Base-by-base conservation (phyloP, 2,329 filamentous ascomycete species). In the Aspergillus novofumigatus region DNA sequence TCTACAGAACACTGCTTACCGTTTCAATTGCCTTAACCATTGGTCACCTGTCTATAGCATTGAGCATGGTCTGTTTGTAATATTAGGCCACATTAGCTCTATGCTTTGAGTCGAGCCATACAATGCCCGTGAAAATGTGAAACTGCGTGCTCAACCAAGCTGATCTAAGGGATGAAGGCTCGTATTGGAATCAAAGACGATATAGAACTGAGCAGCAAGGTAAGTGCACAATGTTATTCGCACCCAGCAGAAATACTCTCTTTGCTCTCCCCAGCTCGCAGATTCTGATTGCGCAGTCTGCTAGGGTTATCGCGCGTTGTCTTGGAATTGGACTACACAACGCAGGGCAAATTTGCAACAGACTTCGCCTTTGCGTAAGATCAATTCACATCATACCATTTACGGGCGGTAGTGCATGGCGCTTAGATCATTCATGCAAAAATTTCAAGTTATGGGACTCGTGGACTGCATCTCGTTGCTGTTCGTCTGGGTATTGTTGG, bases 151-250 rank as follows among this genome's bases (percentile, higher is more conserved):
- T 74, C 78, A 42, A 73, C 77, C 82, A 44, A 77, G 69, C 65
- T 65, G 51, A 69, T 86, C 1, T 63, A 86, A 59, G 81, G 81
- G 20, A 85, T 65, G 67, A 73, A 73, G 57, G 77, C 83, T 47
- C 71, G 70, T 52, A 75, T 86, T 10, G 72, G 74, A 2, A 72
- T 86, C 53, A 75, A 79, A 41, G 80, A 83, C 32, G 83, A 78
- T 1, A 73, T 85, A 38, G 72, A 73, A 54, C 65, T 76, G 56
- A 79, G 77, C 59, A 82, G 80, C 64, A 74, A 78, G 60, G 79
- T 79, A 69, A 66, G 72, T 56, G 23, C 28, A 41, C 38, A 42
- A 8, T 3, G 23, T 49, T 57, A 7, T 20, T 38, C 38, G 42
- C 44, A 5, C 17, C 53, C 10, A 20, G 44, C 49, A 45, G 17